Percentiles rank a stretch among this genome's conserved stretches.
Conservation (phyloP, 257 asterid species). For the Cruciata laevipes region DNA sequence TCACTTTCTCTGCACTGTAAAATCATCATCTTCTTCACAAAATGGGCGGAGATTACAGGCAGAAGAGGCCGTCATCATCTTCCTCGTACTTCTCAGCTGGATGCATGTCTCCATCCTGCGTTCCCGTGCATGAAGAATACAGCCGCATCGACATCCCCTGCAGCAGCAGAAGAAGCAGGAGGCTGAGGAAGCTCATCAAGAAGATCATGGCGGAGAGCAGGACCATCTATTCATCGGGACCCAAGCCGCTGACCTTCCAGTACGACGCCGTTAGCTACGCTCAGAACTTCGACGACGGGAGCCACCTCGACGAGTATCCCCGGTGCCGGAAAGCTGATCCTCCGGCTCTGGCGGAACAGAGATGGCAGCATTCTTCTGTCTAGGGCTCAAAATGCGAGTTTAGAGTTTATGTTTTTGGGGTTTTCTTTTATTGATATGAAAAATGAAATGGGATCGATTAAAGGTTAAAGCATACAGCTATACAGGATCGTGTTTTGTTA, state of each 20-base stretch:
- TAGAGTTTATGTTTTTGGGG: background rate
- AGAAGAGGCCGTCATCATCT: conserved; percentile 29
- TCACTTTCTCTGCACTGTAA: background rate
- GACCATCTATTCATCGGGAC: conserved; percentile 29
- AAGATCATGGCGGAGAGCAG: conserved; percentile 52
- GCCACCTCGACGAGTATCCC: conserved; percentile 33
- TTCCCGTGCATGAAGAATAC: conserved; percentile 66
- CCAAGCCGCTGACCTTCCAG: conserved; percentile 41
- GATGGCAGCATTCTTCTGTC: conserved; percentile 9
- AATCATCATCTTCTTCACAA: too few species aligned
- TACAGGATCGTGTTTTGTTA: background rate
- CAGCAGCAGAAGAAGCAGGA: conserved; percentile 19
- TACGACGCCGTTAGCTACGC: conserved; percentile 81
- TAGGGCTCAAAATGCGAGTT: background rate
- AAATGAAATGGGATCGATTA: background rate
- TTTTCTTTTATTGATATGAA: background rate
- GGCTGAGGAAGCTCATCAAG: conserved; percentile 45
- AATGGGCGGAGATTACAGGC: conserved; percentile 40
- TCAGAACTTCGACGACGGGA: conserved; percentile 76
- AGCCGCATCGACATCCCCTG: conserved; percentile 33
- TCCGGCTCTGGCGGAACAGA: conserved; percentile 11
- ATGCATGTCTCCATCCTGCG: conserved; percentile 75
- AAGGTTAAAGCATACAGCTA: too few species aligned
- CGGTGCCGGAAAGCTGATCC: conserved; percentile 22
- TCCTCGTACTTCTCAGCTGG: conserved; percentile 33